These are phyloP conservation scores for Metschnikowia drakensbergensis DNA, from an alignment of 805 yeast species.

Conservation along the genomic window DNA sequence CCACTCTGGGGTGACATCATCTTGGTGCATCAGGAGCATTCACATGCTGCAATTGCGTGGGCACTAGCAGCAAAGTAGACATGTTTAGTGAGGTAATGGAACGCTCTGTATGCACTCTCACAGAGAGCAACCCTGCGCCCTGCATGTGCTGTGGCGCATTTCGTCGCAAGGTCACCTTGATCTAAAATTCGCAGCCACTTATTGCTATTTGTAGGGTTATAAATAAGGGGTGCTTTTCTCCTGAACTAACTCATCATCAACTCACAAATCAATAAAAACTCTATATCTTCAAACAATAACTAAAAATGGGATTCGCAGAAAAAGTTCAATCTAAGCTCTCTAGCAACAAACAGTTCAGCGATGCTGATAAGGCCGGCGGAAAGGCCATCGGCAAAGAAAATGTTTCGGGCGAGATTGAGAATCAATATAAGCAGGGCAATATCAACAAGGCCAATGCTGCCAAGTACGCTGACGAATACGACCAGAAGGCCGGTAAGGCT, in stretches of 20 bases:
- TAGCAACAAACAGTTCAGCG: conserved; percentile 26
- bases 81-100: conserved; percentile 3
- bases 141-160: conserved; percentile 1
- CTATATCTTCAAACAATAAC: not conserved
- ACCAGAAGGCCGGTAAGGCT: conserved; percentile 22
- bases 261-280: not conserved
- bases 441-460: conserved; percentile 26
- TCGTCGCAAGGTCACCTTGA: conserved; percentile 1
- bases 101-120: not conserved
- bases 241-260: not conserved
- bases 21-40: not conserved
- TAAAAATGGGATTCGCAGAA: conserved; percentile 36
- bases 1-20: conserved; percentile 1
- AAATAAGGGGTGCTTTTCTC: not conserved
- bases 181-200: conserved; percentile 4
- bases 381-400: conserved; percentile 28
- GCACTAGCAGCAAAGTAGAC: not conserved
- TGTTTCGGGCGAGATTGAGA: conserved; percentile 25
- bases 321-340: conserved; percentile 29
- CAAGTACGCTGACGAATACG: conserved; percentile 27
- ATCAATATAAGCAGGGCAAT: conserved; percentile 31
- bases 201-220: conserved; percentile 1
- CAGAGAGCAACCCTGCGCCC: conserved; percentile 6
- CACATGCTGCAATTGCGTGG: not conserved
- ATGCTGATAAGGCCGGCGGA: conserved; percentile 29